Base-by-base conservation (phyloP, 140 eudicot genomes). In the Anethum foeniculum region DNA sequence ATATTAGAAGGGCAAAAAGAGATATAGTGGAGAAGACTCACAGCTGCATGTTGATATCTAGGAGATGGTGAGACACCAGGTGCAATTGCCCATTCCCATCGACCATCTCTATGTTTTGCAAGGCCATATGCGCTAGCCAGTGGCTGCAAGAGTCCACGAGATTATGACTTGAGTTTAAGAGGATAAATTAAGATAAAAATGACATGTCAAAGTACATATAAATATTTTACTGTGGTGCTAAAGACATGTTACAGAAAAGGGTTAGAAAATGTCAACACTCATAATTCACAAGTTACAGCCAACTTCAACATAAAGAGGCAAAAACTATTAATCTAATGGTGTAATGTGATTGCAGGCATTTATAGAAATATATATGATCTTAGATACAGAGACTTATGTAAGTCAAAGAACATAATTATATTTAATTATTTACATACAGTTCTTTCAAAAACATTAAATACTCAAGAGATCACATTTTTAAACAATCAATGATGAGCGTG, bases 1-100 rank as follows among this genome's bases (percentile, higher is more conserved):
- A 81, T 38, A 79, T 44, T 64, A 28, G 38, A 34, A 34, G 75
- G 67, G 19, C 18, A 23, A 39, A 23, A 56, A 3, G 2, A 38
- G 7, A 71, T 30, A 54, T 32, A 52, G 62, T 39, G 46, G 34
- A 73, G 44, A 76, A 68, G 56, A 88, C 97, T 77, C 73, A 94
- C 98, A 27, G 98, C 98, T 51, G 98, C 98, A 86, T 94, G 98
- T 83, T 94, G 98, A 90, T 94, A 94, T 81, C 98, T 90, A 51
- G 97, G 82, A 74, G 97, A 94, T 21, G 98, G 97, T 79, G 98
- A 94, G 73, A 94, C 98, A 83, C 98, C 98, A 84, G 98, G 98
- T 79, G 98, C 97, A 84, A 94, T 90, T 47, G 97, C 98, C 98
- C 97, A 94, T 82, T 94, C 98, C 98, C 98, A 94, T 19, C 98